Evolutionary conservation across 1,284 basidiomycete genomes (phyloP), one percentile per base, ranked within the genome.

Genomic region (Austroboletus novae-zelandiae): DNA sequence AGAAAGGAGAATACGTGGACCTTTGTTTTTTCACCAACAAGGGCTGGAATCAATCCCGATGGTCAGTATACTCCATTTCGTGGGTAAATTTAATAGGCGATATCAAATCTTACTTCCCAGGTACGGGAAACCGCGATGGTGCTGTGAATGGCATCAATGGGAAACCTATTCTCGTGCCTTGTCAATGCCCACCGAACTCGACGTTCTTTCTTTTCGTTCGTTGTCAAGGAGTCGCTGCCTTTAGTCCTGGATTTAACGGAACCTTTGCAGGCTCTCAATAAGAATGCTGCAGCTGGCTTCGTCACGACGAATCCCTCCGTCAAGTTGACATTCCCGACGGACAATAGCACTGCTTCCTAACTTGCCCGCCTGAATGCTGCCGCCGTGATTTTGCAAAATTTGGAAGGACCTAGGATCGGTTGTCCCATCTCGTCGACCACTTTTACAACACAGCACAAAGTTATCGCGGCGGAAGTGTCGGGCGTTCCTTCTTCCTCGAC

Each of bases 301-400:
- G 81, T 74, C 11, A 69, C 81, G 43, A 83, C 83, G 66, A 86
- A 87, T 64, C 77, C 84, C 5, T 61, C 67, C 20, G 71, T 84
- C 35, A 49, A 64, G 17, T 63, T 86, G 11, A 72, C 75, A 4
- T 86, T 85, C 75, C 84, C 84, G 18, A 73, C 73, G 1, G 83
- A 81, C 61, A 67, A 72, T 59, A 83, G 78, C 36, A 73, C 72
- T 52, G 71, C 68, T 17, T 80, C 79, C 43, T 70, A 80, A 58
- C 62, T 77, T 40, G 71, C 78, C 1, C 79, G 84, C 31, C 68
- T 86, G 45, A 71, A 77, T 46, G 74, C 76, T 35, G 68, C 72
- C 0, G 58, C 75, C 3, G 71, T 79, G 40, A 77, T 79, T 4
- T 64, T 82, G 20, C 79, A 81, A 63, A 82, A 82, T 58, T 59